Evolutionary conservation across 768 basidiomycete species (phyloP).

Genomic region (Boletellus emodensis): DNA sequence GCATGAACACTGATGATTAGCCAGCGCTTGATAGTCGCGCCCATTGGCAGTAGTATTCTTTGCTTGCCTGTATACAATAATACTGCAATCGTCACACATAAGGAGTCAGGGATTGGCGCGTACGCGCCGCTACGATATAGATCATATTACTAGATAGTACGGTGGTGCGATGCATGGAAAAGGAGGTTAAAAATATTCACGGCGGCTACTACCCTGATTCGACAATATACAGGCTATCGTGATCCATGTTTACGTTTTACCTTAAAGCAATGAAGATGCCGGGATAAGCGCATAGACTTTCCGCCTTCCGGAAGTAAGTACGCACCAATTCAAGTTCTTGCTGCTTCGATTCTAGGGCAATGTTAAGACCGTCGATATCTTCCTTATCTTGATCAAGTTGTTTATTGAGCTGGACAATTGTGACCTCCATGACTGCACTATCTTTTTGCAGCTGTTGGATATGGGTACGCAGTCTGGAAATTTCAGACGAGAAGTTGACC

Average conservation of each 20-base stretch:
- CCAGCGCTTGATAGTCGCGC: no score
- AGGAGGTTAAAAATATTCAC: constrained; percentile 2
- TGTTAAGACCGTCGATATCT: constrained; percentile 80
- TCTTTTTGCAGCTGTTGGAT: constrained; percentile 72
- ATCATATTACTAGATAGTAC: constrained; percentile 11
- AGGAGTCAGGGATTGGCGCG: no score
- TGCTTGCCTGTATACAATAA: no score
- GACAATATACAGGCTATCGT: constrained; percentile 22
- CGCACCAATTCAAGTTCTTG: constrained; percentile 87
- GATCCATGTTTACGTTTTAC: constrained; percentile 61
- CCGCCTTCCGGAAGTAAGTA: constrained; percentile 10
- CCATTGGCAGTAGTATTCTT: no score
- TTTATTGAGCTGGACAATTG: constrained; percentile 68
- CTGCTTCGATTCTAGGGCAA: constrained; percentile 90
- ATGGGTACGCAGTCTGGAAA: constrained; percentile 56
- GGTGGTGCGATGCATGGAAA: constrained; percentile 1
- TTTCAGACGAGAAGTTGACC: constrained; percentile 40
- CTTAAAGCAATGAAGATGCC: constrained; percentile 30
- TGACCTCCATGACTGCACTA: constrained; percentile 82
- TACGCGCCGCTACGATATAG: no score
- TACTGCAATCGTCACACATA: no score
- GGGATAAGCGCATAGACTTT: background rate
- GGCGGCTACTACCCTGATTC: constrained; percentile 2
- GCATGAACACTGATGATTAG: no score
- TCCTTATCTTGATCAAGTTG: constrained; percentile 65